phyloP scores from a whole-genome alignment of 495 filamentous ascomycete genomes.

The Physcia stellaris region DNA sequence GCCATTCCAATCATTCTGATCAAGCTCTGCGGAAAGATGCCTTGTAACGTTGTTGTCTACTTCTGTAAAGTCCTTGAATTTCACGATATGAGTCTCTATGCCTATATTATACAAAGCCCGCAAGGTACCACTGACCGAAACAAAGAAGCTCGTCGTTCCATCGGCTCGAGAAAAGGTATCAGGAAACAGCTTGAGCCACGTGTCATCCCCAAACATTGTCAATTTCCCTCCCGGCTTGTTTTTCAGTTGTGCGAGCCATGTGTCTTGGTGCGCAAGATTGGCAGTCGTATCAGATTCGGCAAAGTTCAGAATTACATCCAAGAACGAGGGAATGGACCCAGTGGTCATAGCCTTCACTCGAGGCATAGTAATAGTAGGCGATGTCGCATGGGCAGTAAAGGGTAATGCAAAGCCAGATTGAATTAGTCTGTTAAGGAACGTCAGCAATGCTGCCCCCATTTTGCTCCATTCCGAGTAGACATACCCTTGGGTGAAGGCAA shows the following conservation, averaged over 20 bases:
- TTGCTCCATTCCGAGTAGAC: conserved; percentile 6
- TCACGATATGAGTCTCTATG: conserved; percentile 16
- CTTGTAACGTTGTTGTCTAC: conserved; percentile 96
- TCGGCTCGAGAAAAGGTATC: conserved; percentile 71
- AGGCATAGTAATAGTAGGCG: conserved; percentile 97
- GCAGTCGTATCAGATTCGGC: conserved; percentile 86
- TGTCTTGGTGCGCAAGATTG: conserved; percentile 76
- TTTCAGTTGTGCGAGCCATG: conserved; percentile 87
- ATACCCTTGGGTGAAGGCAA: conserved; percentile 80
- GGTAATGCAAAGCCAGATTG: conserved; percentile 68
- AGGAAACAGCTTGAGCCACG: conserved; percentile 95
- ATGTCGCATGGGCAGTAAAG: conserved; percentile 90
- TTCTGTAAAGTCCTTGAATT: conserved; percentile 82
- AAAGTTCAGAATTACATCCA: conserved; percentile 94
- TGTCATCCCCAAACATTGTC: conserved; percentile 96
- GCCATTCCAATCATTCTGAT: conserved; percentile 72
- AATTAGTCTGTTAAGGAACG: conserved; percentile 53
- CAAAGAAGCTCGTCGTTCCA: conserved; percentile 95
- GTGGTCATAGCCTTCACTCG: conserved; percentile 95
- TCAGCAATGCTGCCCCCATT: conserved; percentile 1
- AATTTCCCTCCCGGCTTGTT: conserved; percentile 53
- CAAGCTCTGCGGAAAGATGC: conserved; percentile 65
- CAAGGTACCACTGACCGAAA: conserved; percentile 59
- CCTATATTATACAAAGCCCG: conserved; percentile 5
- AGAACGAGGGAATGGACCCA: conserved; percentile 88